Evolutionary conservation across 2,329 filamentous ascomycete genomes (phyloP).

Genomic region (Claviceps humidiphila): DNA sequence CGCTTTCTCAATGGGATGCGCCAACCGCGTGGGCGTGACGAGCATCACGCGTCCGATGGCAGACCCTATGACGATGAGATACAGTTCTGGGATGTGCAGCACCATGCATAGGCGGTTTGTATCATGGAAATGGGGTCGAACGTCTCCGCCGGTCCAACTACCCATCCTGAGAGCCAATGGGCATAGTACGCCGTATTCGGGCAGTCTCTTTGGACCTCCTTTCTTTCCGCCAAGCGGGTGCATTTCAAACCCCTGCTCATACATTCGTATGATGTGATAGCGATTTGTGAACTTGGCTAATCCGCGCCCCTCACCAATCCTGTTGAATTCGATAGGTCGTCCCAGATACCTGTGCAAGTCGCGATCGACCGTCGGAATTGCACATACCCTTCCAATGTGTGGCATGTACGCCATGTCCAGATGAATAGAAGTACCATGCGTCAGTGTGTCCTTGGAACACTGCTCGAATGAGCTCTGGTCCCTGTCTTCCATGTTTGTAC

Average conservation of each 20-base stretch:
- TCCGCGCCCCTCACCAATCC: not conserved
- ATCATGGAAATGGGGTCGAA: slow-evolving; percentile 17
- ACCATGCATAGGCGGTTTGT: slow-evolving; percentile 42
- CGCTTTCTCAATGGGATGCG: slow-evolving; percentile 10
- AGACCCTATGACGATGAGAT: slow-evolving; percentile 52
- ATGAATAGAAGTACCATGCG: not conserved
- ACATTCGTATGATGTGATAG: slow-evolving; percentile 32
- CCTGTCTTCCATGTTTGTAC: no score
- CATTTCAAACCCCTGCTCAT: slow-evolving; percentile 35
- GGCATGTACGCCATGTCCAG: slow-evolving; percentile 24
- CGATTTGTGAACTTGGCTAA: slow-evolving; percentile 7
- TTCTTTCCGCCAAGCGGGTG: slow-evolving; percentile 16
- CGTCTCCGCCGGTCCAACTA: slow-evolving; percentile 9
- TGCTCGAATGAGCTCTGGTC: no score
- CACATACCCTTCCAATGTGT: slow-evolving; percentile 14
- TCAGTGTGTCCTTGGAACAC: not conserved
- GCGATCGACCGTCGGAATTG: slow-evolving; percentile 7
- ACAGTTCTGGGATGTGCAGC: slow-evolving; percentile 53
- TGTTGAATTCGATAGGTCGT: slow-evolving; percentile 9
- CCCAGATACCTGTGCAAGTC: slow-evolving; percentile 13
- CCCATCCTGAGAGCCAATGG: slow-evolving; percentile 17
- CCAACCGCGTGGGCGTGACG: slow-evolving; percentile 36
- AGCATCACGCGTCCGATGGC: slow-evolving; percentile 53
- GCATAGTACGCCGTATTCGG: slow-evolving; percentile 20
- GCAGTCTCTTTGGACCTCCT: slow-evolving; percentile 9